Evolutionary conservation across 106 monocot species (phyloP), one percentile per base, ranked within the genome.

Genomic region (Gastrodia elata): DNA sequence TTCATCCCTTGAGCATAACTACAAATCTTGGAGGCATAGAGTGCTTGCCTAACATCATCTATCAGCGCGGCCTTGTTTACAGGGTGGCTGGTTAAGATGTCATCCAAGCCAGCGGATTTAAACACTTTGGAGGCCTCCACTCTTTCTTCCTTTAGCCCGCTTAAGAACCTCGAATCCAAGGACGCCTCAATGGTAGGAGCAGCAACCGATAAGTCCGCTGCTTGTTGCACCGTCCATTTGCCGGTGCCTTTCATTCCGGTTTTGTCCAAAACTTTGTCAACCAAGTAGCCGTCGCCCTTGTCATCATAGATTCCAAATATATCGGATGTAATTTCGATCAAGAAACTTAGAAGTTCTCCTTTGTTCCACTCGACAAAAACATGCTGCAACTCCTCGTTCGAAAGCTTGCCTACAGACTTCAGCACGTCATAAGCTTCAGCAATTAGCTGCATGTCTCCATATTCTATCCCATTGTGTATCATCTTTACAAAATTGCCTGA

Each of bases 401-500:
- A 58, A 7, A 85, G 85, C 72, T 79, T 85, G 25, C 85, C 85
- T 5, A 79, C 81, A n/a, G 75, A 82, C 75, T 79, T 85, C 61
- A 85, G 41, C 10, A 85, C 85, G 73, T 85, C 85, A 39, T 85
- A 85, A 39, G 82, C 81, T 76, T 85, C 85, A 28, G 81, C 81
- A 57, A 85, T 85, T 18, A 85, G 61, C 70, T 85, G 85, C 85
- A 85, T 85, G 73, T 85, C 85, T 6, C 85, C 85, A 36, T 85
- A 85, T 78, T 85, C 85, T 27, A 85, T 85, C 33, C 85, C 85
- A 69, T 85, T 85, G 38, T 85, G 85, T 25, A 85, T 39, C 85
- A 85, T 85, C 57, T 85, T 85, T 2, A 85, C 85, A 85, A 85
- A 85, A 68, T 85, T 85, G 55, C 85, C 85, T 4, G 85, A 85